Evolutionary conservation across 139 green algal species (phyloP), one percentile per base, ranked within the genome.

Genomic region (Yamagishiella unicocca): DNA sequence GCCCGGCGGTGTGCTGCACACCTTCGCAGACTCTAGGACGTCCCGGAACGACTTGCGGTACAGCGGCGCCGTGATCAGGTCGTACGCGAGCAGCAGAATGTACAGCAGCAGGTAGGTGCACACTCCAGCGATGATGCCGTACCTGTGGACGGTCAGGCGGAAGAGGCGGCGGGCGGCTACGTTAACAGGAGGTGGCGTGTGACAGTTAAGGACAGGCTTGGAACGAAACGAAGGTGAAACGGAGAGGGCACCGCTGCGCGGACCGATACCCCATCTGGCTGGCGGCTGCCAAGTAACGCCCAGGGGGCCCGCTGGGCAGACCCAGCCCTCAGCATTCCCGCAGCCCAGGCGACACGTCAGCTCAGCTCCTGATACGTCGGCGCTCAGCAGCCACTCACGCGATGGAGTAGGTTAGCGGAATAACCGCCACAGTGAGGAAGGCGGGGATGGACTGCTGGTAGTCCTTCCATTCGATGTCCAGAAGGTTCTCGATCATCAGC

Each of bases 51-150:
- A 67, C 80, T 77, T 86, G 31, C 25, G 12, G 80, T 37, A 68
- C 6, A 86, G 24, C 7, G 64, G 80, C 10, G 31, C 22, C 2
- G 80, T 68, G 1, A 80, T 6, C 24, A 87, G 82, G 82, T 87
- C 82, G 67, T 72, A 87, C 12, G 4, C 33, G 3, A 87, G 82
- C 35, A 87, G 67, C 82, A 87, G 37, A 0, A 90, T 2, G 88
- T 95, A 90, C 40, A 96, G 67, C 77, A 94, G 78, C 71, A 95
- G 71, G 88, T 95, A 96, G 54, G 38, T 80, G 58, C 89, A 85
- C 25, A 94, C 54, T 33, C 95, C 95, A 7, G 87, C 94, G 61
- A 97, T 96, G 45, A 97, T 92, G 74, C 95, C 95, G 53, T 95
- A 95, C 4, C 85, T 90, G 72, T n/a, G n/a, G n/a, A n/a, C n/a